A percentile compares a stretch with the other conserved stretches of the same genome.
Conservation (phyloP, 345 rosid genomes). For the Excoecaria agallocha region DNA sequence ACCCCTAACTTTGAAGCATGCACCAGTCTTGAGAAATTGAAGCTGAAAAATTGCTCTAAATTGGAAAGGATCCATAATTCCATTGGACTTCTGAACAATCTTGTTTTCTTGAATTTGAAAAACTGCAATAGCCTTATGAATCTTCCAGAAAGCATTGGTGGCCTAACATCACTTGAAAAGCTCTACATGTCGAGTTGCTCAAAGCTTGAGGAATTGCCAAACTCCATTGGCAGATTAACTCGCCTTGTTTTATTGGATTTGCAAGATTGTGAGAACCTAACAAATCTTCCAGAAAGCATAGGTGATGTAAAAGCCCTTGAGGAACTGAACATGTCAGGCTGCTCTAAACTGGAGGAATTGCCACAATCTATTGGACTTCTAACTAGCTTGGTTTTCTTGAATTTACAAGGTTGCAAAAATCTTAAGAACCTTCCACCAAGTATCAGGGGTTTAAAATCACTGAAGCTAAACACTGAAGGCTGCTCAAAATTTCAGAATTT, state of each 20-base stretch:
- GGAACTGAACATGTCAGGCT: constrained; percentile 7
- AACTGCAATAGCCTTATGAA: constrained; percentile 8
- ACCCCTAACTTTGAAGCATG: constrained; percentile 12
- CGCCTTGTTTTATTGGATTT: background rate
- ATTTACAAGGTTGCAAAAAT: background rate
- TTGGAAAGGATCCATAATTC: constrained; percentile 16
- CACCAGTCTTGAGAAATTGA: constrained; percentile 8
- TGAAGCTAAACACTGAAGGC: background rate
- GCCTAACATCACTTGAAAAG: constrained; percentile 8
- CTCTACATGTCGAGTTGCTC: constrained; percentile 15
- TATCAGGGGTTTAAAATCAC: background rate
- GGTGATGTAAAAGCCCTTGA: constrained; percentile 9
- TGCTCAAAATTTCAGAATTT: background rate
- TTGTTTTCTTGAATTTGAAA: constrained; percentile 8
- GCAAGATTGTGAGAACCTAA: background rate
- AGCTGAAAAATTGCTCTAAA: constrained; percentile 16
- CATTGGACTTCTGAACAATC: constrained; percentile 14
- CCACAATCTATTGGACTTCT: background rate
- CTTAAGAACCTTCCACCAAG: background rate
- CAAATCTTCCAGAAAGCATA: constrained; percentile 12
- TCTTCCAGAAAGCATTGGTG: constrained; percentile 15
- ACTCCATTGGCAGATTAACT: background rate
- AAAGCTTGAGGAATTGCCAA: constrained; percentile 8
- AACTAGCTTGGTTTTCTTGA: background rate
- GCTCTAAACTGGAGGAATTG: constrained; percentile 2